phyloP scores from a whole-genome alignment of 805 yeast species.

The Scheffersomyces amazonensis region DNA sequence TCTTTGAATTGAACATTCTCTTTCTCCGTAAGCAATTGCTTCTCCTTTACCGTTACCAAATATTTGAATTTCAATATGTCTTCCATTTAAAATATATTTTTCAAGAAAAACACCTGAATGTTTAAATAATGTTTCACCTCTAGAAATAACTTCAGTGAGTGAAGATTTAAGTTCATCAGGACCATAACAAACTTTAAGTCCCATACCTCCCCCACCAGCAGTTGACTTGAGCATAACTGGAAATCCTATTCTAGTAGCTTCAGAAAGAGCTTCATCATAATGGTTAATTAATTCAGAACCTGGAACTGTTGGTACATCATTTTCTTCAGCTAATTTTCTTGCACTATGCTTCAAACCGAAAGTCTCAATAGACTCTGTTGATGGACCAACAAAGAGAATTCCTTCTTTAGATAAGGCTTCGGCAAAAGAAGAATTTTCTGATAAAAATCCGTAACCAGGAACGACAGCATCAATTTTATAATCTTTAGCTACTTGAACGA shows the following conservation, averaged over 20 bases:
- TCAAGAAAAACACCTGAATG: constrained; percentile 95
- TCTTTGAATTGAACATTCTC: constrained; percentile 97
- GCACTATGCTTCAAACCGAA: constrained; percentile 96
- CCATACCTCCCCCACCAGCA: constrained; percentile 99
- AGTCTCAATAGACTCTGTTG: constrained; percentile 87
- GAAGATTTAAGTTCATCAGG: constrained; percentile 78
- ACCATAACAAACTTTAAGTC: constrained; percentile 87
- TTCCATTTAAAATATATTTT: constrained; percentile 88
- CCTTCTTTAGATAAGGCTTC: constrained; percentile 82
- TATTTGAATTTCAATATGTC: constrained; percentile 96
- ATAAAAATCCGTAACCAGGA: constrained; percentile 96
- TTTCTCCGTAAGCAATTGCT: constrained; percentile 93
- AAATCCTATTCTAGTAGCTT: constrained; percentile 73
- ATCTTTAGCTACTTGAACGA: constrained; percentile 78
- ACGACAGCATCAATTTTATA: constrained; percentile 91
- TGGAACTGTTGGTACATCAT: constrained; percentile 95
- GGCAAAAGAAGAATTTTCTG: constrained; percentile 97
- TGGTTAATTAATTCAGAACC: constrained; percentile 84
- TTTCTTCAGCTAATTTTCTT: constrained; percentile 83
- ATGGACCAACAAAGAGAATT: constrained; percentile 92
- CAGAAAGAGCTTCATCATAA: constrained; percentile 68
- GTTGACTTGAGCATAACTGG: constrained; percentile 97
- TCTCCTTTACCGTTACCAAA: constrained; percentile 94
- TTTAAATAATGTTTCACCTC: constrained; percentile 89
- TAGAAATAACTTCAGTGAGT: constrained; percentile 88